Conservation (phyloP, 345 rosid genomes). For the Garcia nutans region DNA sequence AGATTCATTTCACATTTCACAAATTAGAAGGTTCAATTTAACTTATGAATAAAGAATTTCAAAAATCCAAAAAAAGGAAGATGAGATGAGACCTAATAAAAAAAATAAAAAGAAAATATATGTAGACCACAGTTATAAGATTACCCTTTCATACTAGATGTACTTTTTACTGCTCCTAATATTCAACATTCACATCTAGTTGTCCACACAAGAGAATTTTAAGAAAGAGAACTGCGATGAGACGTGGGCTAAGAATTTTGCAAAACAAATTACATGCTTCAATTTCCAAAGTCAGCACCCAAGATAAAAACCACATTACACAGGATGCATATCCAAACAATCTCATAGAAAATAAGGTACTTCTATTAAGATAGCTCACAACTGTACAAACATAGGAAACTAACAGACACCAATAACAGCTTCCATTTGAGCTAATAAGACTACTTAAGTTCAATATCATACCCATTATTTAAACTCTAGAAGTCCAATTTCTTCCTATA, state of each 20-base stretch:
- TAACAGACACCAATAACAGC: not conserved
- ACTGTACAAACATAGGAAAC: not conserved
- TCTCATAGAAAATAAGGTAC: too few species aligned
- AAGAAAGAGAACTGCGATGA: not conserved
- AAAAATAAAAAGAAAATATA: not conserved
- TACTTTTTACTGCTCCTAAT: not conserved
- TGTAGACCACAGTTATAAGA: not conserved
- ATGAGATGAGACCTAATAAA: not conserved
- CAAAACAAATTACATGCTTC: not conserved
- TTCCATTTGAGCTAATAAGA: not conserved
- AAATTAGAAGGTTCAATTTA: not conserved
- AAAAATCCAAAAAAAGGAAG: not conserved
- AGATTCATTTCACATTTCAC: conserved; percentile 14
- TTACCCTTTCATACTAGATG: not conserved
- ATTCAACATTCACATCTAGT: not conserved
- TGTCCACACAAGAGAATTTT: not conserved
- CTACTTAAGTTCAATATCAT: not conserved
- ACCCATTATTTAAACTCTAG: too few species aligned
- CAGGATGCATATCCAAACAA: not conserved
- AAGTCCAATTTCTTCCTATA: too few species aligned
- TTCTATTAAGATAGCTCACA: too few species aligned
- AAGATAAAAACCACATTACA: not conserved
- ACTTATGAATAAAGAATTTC: not conserved
- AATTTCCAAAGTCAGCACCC: not conserved
- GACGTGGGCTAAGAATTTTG: not conserved